Base-by-base conservation (phyloP, 2,329 filamentous ascomycete genomes). In the Tolypocladium guangdongense region DNA sequence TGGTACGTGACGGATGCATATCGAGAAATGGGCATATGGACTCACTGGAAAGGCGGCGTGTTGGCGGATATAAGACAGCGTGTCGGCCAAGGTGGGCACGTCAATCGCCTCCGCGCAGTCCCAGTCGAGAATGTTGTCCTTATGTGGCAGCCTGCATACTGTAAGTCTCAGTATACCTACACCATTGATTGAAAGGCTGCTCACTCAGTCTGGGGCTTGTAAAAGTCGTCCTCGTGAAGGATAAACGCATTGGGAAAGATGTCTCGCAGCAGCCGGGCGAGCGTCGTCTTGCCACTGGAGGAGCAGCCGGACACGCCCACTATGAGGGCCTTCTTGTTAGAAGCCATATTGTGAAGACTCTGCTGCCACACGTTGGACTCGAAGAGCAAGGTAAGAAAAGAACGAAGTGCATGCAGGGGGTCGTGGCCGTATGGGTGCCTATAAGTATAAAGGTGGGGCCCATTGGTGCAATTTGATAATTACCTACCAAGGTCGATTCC, bases 191-290 rank as follows among this genome's bases (percentile, higher is more conserved):
- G n/a, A n/a, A 33, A 22, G 47, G 45, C 7, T 11, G 70, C 78
- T 64, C 63, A 88, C 79, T 90, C 78, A 33, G 78, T 71, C 66
- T 97, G 92, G 1, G 87, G 76, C 59, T 83, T 84, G 73, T 96
- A 99, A 67, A 97, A 99, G 70, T 99, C 93, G 73, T 99, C 93
- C 67, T 96, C 84, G 68, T 99, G 93, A 24, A 99, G 78, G 63
- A 97, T 88, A 64, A 90, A 92, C 18, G 83, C 78, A 59, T 78
- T 75, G 10, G 84, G 84, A 63, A 96, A 90, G 59, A 95, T 84
- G 65, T 88, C 83, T 55, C 90, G 84, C 20, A 99, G 77, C 14
- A 96, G 78, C 2, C 92, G 82, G 22, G 90, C 88, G 16, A 99
- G 80, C 2, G 93, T 97, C 2, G 93, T 97, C 74, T 99, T 99